These are phyloP conservation scores for Heterobasidion occidentale DNA, from an alignment of 1,284 basidiomycete species.

Conservation along the genomic window DNA sequence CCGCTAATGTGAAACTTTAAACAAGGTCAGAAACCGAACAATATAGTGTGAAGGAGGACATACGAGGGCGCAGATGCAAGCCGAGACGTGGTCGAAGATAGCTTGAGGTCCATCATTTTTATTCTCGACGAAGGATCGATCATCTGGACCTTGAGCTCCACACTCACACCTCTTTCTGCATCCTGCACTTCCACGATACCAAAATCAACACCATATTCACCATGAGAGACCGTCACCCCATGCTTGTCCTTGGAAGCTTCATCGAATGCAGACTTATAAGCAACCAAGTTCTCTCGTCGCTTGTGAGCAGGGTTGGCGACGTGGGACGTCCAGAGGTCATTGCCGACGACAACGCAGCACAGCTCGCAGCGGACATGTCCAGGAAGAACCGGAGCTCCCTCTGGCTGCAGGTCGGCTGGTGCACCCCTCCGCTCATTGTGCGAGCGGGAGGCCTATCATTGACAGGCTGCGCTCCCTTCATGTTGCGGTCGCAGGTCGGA, in stretches of 20 bases:
- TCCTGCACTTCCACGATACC: slow-evolving; percentile 20
- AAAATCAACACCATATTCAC: slow-evolving; percentile 26
- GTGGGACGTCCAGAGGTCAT: background rate
- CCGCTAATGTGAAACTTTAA: background rate
- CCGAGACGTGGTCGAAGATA: background rate
- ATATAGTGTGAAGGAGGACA: background rate
- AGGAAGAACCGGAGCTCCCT: slow-evolving; percentile 19
- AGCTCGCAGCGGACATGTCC: slow-evolving; percentile 27
- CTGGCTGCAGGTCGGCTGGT: slow-evolving; percentile 20
- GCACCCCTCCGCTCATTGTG: slow-evolving; percentile 15
- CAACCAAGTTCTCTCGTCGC: slow-evolving; percentile 24
- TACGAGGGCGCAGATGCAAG: background rate
- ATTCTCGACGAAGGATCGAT: background rate
- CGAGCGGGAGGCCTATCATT: slow-evolving; percentile 12
- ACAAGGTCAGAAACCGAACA: background rate
- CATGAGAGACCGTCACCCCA: slow-evolving; percentile 25
- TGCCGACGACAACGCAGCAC: slow-evolving; percentile 27
- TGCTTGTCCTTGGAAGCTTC: slow-evolving; percentile 39
- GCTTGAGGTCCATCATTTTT: background rate
- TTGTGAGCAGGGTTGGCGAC: slow-evolving; percentile 21
- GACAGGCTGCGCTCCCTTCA: slow-evolving; percentile 23
- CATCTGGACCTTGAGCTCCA: background rate
- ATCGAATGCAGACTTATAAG: slow-evolving; percentile 28
- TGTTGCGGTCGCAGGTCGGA: too few relatives aligned
- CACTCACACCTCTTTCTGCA: background rate